phyloP scores from a whole-genome alignment of 2,329 filamentous ascomycete species.

The Hypoxylon sp. region DNA sequence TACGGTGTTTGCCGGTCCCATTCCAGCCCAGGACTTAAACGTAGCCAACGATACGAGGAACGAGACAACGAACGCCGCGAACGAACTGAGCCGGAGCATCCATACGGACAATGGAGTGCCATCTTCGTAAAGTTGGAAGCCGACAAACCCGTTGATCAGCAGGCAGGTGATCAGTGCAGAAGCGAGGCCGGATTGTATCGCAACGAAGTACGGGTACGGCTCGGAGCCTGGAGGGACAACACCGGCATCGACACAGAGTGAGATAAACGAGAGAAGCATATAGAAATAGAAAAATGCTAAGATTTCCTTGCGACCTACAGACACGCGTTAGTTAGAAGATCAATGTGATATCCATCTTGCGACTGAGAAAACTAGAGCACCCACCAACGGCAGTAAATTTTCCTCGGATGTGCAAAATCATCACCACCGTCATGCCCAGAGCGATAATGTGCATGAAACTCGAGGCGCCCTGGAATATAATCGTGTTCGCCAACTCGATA shows the following conservation, averaged over 20 bases:
- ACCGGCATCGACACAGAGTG: conserved; percentile 91
- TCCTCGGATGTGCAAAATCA: conserved; percentile 96
- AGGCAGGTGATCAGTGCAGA: conserved; percentile 91
- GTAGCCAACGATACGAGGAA: conserved; percentile 91
- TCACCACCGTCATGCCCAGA: conserved; percentile 92
- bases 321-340: conserved; percentile 13
- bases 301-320: conserved; percentile 74
- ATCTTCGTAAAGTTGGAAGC: conserved; percentile 98
- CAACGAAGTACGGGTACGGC: conserved; percentile 92
- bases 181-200: conserved; percentile 85
- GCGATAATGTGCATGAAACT: conserved; percentile 94
- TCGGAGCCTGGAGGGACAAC: conserved; percentile 87
- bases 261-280: conserved; percentile 89
- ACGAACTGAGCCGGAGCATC: conserved; percentile 85
- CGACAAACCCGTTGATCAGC: conserved; percentile 97
- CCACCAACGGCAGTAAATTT: conserved; percentile 98
- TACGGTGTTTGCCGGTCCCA: conserved; percentile 87
- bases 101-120: conserved; percentile 94
- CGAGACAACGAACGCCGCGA: conserved; percentile 86
- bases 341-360: not conserved
- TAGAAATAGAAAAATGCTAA: conserved; percentile 98
- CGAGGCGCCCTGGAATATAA: conserved; percentile 95
- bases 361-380: conserved; percentile 53
- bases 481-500: conserved; percentile 96
- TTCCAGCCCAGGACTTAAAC: conserved; percentile 91